Percentiles rank a stretch among this genome's conserved stretches.
phyloP scores from a whole-genome alignment of 768 basidiomycete species.

The Tricholoma hemisulphureum region DNA sequence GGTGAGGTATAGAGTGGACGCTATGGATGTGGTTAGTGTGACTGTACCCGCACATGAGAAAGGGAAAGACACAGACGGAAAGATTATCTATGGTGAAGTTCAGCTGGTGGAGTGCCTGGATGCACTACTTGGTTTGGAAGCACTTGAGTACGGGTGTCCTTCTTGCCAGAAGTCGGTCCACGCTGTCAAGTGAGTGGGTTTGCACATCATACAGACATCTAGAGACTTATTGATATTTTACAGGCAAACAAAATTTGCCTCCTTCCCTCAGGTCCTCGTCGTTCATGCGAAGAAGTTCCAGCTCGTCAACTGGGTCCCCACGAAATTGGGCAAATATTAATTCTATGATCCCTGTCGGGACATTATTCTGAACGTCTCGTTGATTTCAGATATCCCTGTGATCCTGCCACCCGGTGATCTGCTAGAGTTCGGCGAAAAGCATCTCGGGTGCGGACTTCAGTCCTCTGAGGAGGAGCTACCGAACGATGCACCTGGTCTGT shows the following conservation, averaged over 20 bases:
- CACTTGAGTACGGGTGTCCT: conserved; percentile 80
- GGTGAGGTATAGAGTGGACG: conserved; percentile 81
- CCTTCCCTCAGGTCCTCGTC: conserved; percentile 86
- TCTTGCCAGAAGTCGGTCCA: conserved; percentile 64
- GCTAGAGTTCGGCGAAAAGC: conserved; percentile 57
- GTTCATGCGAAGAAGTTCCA: conserved; percentile 94
- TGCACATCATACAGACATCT: neutral
- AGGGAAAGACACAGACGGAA: conserved; percentile 47
- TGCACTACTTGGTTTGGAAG: conserved; percentile 55
- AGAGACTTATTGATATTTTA: conserved; percentile 3
- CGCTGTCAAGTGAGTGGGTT: conserved; percentile 65
- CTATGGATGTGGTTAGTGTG: conserved; percentile 74
- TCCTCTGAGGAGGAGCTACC: conserved; percentile 68
- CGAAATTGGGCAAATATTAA: conserved; percentile 72
- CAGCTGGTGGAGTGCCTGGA: conserved; percentile 61
- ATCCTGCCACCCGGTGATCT: conserved; percentile 57
- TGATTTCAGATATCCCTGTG: conserved; percentile 75
- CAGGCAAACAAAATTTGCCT: conserved; percentile 75
- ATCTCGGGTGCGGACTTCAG: conserved; percentile 71
- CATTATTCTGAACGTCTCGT: neutral
- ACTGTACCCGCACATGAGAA: conserved; percentile 58
- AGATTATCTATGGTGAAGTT: conserved; percentile 62
- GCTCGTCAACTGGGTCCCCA: conserved; percentile 94
- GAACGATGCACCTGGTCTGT: conserved; percentile 42
- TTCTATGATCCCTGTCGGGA: neutral